phyloP scores from a whole-genome alignment of 2,329 filamentous ascomycete genomes.

The Chrysosporium queenslandicum region DNA sequence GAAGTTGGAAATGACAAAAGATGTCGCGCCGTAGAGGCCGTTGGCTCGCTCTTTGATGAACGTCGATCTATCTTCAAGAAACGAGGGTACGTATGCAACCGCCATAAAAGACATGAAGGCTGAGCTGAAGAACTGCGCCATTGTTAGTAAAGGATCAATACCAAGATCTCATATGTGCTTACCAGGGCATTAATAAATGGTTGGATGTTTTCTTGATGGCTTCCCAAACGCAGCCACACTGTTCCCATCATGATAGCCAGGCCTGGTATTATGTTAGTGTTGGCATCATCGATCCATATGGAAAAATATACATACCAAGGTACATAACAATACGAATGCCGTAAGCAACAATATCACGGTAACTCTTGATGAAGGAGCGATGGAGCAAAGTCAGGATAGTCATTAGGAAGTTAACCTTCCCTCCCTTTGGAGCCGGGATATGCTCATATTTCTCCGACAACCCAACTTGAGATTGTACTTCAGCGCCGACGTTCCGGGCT shows the following conservation, averaged over 20 bases:
- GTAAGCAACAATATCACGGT: constrained; percentile 75
- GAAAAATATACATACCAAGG: constrained; percentile 39
- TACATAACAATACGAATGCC: constrained; percentile 79
- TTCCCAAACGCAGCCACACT: constrained; percentile 64
- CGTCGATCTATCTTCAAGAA: constrained; percentile 64
- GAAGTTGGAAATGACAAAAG: constrained; percentile 70
- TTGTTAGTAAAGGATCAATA: neutral
- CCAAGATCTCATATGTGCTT: constrained; percentile 17
- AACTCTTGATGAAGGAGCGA: constrained; percentile 70
- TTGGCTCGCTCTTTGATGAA: constrained; percentile 72
- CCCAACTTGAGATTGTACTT: constrained; percentile 19
- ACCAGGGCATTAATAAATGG: constrained; percentile 71
- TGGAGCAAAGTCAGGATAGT: constrained; percentile 60
- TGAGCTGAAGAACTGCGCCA: constrained; percentile 53
- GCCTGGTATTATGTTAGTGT: constrained; percentile 29
- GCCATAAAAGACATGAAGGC: constrained; percentile 75
- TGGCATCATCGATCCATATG: constrained; percentile 7
- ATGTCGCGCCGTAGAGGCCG: constrained; percentile 64
- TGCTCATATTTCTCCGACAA: constrained; percentile 23
- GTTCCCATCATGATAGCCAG: constrained; percentile 82
- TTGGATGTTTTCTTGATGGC: constrained; percentile 63
- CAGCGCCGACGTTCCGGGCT: constrained; percentile 26
- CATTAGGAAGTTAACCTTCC: constrained; percentile 35
- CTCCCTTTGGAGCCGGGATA: constrained; percentile 18
- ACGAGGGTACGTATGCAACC: constrained; percentile 74